Evolutionary conservation across 306 rosid species (phyloP).

Genomic region (Cyclanthera cordifolia): DNA sequence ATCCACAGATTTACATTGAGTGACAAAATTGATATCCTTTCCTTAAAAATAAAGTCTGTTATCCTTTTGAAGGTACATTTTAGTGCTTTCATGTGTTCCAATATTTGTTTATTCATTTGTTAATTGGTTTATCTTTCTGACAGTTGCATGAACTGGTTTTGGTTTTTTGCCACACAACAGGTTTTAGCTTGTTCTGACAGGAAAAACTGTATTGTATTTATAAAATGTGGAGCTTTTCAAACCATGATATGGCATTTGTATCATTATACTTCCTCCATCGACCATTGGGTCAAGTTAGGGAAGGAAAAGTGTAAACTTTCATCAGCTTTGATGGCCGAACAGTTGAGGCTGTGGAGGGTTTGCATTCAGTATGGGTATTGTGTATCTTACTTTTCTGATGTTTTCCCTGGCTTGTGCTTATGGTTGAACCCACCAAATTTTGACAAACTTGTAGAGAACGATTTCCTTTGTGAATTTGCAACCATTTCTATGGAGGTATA

Average conservation of each 20-base stretch:
- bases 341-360: conserved; percentile 80
- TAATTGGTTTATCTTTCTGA: conserved; percentile 8
- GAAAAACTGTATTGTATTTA: conserved; percentile 45
- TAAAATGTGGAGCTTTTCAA: conserved; percentile 57
- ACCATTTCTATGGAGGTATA: conserved; percentile 64
- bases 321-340: conserved; percentile 76
- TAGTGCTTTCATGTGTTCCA: conserved; percentile 16
- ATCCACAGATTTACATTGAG: conserved; percentile 46
- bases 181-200: conserved; percentile 58
- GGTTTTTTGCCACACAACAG: conserved; percentile 27
- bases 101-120: conserved; percentile 9
- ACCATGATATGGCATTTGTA: conserved; percentile 69
- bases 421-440: conserved; percentile 75
- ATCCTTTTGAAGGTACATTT: conserved; percentile 59
- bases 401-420: conserved; percentile 63
- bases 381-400: conserved; percentile 54
- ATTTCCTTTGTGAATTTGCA: conserved; percentile 47
- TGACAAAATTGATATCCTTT: conserved; percentile 39
- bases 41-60: conserved; percentile 62
- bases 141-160: conserved; percentile 14
- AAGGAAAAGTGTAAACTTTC: conserved; percentile 55
- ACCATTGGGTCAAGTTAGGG: conserved; percentile 65
- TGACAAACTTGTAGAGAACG: conserved; percentile 39
- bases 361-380: conserved; percentile 80
- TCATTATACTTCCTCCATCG: conserved; percentile 50